phyloP scores from a whole-genome alignment of 345 rosid genomes.

The Acer campestre region DNA sequence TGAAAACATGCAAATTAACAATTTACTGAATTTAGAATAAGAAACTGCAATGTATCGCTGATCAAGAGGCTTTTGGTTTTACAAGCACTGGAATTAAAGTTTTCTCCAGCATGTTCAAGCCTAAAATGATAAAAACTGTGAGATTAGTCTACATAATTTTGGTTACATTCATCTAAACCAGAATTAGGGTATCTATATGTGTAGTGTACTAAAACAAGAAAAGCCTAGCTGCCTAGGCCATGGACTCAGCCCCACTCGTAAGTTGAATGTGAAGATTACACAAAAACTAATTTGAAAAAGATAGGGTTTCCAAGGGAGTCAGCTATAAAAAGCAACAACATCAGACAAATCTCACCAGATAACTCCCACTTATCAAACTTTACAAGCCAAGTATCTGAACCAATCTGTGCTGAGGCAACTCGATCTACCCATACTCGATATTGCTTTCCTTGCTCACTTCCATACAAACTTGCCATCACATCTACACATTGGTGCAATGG shows the following conservation, averaged over 20 bases:
- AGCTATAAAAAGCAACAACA: neutral
- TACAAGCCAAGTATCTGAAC: constrained; percentile 69
- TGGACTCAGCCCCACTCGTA: neutral
- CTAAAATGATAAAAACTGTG: neutral
- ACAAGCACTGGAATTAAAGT: neutral
- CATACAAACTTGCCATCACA: constrained; percentile 44
- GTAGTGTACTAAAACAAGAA: neutral
- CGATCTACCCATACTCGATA: constrained; percentile 74
- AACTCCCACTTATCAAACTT: constrained; percentile 78
- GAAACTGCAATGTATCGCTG: neutral
- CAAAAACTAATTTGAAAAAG: neutral
- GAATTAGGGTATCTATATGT: neutral
- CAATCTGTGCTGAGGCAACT: constrained; percentile 50
- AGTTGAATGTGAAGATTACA: neutral
- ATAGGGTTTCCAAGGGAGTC: neutral
- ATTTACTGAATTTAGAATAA: neutral
- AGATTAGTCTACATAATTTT: neutral
- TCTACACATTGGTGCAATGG: constrained; percentile 45
- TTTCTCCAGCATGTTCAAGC: neutral
- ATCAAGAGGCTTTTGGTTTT: neutral
- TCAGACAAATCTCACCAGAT: constrained; percentile 49
- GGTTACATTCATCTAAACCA: neutral
- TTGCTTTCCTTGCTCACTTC: constrained; percentile 56
- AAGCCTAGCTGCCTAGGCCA: neutral
- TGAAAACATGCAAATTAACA: neutral